Base-by-base conservation (phyloP, 257 asterid genomes). In the Linaria vulgaris region DNA sequence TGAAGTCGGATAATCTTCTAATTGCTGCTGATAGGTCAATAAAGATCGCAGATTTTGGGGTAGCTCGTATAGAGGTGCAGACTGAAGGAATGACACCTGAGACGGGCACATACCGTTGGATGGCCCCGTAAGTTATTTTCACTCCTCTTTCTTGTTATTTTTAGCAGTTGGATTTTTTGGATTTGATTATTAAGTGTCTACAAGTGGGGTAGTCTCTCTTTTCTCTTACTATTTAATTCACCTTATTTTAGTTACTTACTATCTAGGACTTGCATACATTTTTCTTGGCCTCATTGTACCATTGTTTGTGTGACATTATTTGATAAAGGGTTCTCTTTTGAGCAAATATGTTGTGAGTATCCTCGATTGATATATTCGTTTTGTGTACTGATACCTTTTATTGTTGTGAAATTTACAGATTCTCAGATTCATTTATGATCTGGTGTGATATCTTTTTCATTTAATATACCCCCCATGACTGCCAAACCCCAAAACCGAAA, bases 51-150 rank as follows among this genome's bases (percentile, higher is more conserved):
- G 99, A 92, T 75, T 92, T 92, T 74, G 99, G 99, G 50, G 97
- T 92, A 41, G 99, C 99, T 50, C 96, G 97, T 23, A 92, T 92
- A 60, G 99, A 92, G 75, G 97, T 89, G 63, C 91, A 89, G 85
- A 89, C 99, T 11, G 97, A 92, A 78, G 99, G 99, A 59, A 92
- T 92, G 99, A 92, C 99, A 16, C 99, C 99, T n/a, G 99, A 92
- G 72, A 92, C 99, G 6, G 99, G 99, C 63, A 92, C 99, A 20
- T 92, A 92, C 75, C 94, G 97, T 48, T 92, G 99, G 99, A 92
- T 92, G 99, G 99, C 99, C 46, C 99, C 99, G 99, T 94, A 83
- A 94, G 97, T 76, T 44, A 63, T 60, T 24, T 8, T 20, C 44
- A 34, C 5, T 72, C 2, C 51, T 65, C 30, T 56, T 39, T 62